These are phyloP conservation scores for Mesembryanthemum crystallinum DNA, from an alignment of 148 eudicot species.

Conservation along the genomic window DNA sequence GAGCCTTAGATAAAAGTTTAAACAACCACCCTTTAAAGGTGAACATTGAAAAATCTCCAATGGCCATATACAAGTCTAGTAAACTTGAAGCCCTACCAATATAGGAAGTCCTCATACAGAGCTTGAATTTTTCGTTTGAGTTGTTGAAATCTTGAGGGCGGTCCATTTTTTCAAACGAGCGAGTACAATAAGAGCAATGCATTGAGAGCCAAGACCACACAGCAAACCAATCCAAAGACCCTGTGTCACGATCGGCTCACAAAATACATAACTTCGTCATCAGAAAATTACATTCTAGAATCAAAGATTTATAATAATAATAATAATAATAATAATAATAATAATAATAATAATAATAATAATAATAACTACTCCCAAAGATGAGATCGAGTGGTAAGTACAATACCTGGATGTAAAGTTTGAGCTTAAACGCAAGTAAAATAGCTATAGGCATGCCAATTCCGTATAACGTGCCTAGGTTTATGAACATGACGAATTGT, in stretches of 20 bases:
- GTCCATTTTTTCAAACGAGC: slow-evolving; percentile 19
- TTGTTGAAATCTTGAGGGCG: background rate
- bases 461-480: slow-evolving; percentile 55
- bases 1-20: no score
- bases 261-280: background rate
- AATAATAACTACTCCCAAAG: no score
- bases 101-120: background rate
- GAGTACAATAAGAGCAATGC: background rate
- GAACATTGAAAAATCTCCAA: no score
- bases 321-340: no score
- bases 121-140: background rate
- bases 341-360: no score
- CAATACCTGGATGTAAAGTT: slow-evolving; percentile 58
- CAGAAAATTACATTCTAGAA: background rate
- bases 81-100: no score
- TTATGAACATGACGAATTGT: slow-evolving; percentile 58
- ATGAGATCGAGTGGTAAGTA: background rate
- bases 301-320: background rate
- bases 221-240: slow-evolving; percentile 36
- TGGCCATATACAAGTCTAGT: no score
- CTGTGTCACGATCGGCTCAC: background rate
- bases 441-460: slow-evolving; percentile 70
- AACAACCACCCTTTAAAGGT: no score
- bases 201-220: slow-evolving; percentile 12
- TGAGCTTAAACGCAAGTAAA: slow-evolving; percentile 54